Base-by-base conservation (phyloP, 768 basidiomycete species). In the Neoboletus brunneissimus region DNA sequence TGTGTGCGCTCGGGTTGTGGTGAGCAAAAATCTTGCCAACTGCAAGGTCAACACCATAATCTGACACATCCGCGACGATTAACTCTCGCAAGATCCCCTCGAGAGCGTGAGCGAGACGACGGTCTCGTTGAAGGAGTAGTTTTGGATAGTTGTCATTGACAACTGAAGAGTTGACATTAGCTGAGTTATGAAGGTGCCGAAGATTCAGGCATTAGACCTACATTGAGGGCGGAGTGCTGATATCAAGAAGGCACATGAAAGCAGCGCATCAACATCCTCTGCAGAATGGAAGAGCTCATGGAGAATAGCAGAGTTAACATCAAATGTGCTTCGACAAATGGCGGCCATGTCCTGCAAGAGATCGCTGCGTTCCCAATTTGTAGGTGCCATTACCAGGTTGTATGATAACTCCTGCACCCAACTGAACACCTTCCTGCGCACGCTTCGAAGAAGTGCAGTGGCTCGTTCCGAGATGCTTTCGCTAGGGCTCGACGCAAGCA, bases 211-310 rank as follows among this genome's bases (percentile, higher is more conserved):
- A 51, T 29, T 2, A 3, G 20, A 50, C 41, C 6, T 7, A 44
- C 58, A 1, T 4, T 29, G 4, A 0, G 62, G 60, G 6, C 34
- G 48, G 42, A 65, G 62, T 29, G 62, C 60, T 22, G 55, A 44
- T 4, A 70, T 53, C 1, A 64, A 52, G 51, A 74, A 55, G 5
- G 60, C 47, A 32, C 71, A 71, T 25, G 69, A 60, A 13, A 64
- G 58, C 0, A 23, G 0, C 0, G 22, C 22, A 23, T 23, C 13
- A 10, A 42, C 22, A 10, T 42, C 41, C 41, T 23, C 41, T 15
- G 41, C 41, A 23, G 41, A 42, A 42, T 23, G 41, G 41, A 42
- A 23, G 12, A 42, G 20, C 22, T 22, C 11, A 22, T 5, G 6
- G 23, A 23, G 15, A 43, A 22, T 43, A 43, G 23, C 13, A 3